Percentiles rank a stretch among this genome's conserved stretches.
These are phyloP conservation scores for Galium porrigens DNA, from an alignment of 305 asterid genomes.

Conservation along the genomic window DNA sequence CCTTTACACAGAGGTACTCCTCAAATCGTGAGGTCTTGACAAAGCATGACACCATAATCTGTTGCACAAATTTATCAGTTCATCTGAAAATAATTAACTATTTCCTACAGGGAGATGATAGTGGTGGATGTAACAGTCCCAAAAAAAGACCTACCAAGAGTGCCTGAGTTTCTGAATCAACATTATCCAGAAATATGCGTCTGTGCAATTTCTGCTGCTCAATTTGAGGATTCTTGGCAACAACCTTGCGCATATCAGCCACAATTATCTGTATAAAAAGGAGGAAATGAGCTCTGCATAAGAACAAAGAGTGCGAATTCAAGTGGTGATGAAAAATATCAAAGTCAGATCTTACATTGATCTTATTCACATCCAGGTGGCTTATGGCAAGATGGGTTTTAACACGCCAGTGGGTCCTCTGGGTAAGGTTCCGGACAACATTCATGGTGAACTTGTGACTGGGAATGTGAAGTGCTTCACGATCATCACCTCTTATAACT, in stretches of 20 bases:
- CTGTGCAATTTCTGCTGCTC: conserved; percentile 94
- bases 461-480: conserved; percentile 96
- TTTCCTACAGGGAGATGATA: not conserved
- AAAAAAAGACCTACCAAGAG: conserved; percentile 10
- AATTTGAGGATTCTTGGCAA: conserved; percentile 87
- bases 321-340: not conserved
- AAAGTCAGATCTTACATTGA: conserved; percentile 41
- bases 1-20: conserved; percentile 27
- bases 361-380: conserved; percentile 80
- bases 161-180: conserved; percentile 78
- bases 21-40: conserved; percentile 26
- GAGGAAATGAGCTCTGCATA: not conserved
- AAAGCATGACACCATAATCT: conserved; percentile 28
- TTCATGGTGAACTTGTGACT: conserved; percentile 91
- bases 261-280: conserved; percentile 57
- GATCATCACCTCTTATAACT: conserved; percentile 86
- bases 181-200: conserved; percentile 73
- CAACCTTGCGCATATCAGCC: conserved; percentile 98
- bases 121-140: not conserved
- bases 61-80: conserved; percentile 6
- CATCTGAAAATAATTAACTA: not conserved
- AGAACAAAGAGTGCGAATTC: not conserved
- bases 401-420: conserved; percentile 94
- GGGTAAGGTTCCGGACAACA: conserved; percentile 77
- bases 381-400: conserved; percentile 90